These are phyloP conservation scores for Sarocladiaceae sp. DNA, from an alignment of 2,329 filamentous ascomycete genomes.

Conservation along the genomic window DNA sequence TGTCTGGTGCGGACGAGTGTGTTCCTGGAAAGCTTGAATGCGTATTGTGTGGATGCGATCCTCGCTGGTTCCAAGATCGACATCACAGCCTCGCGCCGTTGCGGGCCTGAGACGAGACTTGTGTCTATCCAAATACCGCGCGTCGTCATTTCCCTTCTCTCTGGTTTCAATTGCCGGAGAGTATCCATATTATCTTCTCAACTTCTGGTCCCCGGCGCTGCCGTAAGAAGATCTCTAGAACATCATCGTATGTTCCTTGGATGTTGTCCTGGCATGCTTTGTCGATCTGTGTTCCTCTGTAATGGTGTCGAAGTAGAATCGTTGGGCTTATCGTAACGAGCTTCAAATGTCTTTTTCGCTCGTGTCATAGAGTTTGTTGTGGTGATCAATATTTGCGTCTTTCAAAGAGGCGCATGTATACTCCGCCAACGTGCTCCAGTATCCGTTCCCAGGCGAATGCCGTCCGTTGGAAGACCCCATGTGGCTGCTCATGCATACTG, in stretches of 20 bases:
- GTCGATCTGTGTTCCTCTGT: too few species aligned
- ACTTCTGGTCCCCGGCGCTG: too few species aligned
- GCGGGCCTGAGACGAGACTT: not conserved
- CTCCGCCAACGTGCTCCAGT: conserved; percentile 30
- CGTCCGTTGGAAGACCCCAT: conserved; percentile 25
- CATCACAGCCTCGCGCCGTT: conserved; percentile 3
- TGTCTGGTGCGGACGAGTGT: too few species aligned
- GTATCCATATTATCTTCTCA: not conserved
- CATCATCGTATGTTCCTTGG: too few species aligned
- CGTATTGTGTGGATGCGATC: not conserved
- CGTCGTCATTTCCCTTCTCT: not conserved
- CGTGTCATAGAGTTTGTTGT: not conserved
- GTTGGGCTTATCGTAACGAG: too few species aligned
- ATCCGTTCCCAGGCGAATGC: conserved; percentile 32
- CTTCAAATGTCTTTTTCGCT: too few species aligned
- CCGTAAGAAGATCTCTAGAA: too few species aligned
- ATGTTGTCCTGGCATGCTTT: too few species aligned
- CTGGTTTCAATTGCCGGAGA: not conserved
- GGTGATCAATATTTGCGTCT: conserved; percentile 19
- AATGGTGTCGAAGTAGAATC: too few species aligned
- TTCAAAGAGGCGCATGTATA: conserved; percentile 20
- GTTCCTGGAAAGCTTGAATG: too few species aligned
- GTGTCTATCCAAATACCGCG: conserved; percentile 2
- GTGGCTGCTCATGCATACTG: conserved; percentile 10
- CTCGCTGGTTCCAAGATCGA: not conserved